Evolutionary conservation across 78 protist species (phyloP), one percentile per base, ranked within the genome.

Genomic region (Chrysochromulina parva): DNA sequence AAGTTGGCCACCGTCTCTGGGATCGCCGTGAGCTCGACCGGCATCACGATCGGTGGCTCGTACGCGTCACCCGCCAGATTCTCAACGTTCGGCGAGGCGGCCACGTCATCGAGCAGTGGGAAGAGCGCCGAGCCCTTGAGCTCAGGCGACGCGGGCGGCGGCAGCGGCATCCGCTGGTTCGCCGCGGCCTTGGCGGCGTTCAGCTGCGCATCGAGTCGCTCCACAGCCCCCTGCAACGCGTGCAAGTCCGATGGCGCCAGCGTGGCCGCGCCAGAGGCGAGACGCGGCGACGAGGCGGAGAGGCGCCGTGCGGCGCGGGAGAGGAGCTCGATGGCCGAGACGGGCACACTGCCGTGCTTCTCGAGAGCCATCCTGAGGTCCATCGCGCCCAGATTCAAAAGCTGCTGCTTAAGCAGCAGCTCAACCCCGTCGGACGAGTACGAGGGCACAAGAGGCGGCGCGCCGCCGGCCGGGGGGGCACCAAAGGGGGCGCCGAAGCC

Each of bases 61-160:
- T 6, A 0, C 17, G 71, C 38, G 14, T 1, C 69, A 3, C 86
- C 92, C 3, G 87, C 85, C 26, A 71, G 62, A 28, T 13, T 16
- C 85, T 71, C 92, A 13, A 55, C 92, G 78, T 4, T 14, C 38
- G 26, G 73, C 87, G 47, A 20, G 38, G 16, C 7, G 9, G 53
- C 14, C n/a, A 89, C 28, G 26, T 86, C 52, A 73, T 89, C 92
- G 67, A 89, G 54, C 57, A 65, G 47, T n/a, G 92, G 92, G 60
- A 71, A 26, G 53, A 47, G 3, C 57, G 66, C 62, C 26, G 54
- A 65, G 82, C 73, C 82, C 57, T 55, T 53, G 57, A 74, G 57
- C n/a, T 74, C 82, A 16, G 7, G 26, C n/a, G 3, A 1, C 24
- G 53, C 28, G 3, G 78, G 78, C 38, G 78, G 78, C 54, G 38